Base-by-base conservation (phyloP, 768 basidiomycete species). In the Naematelia encephala region DNA sequence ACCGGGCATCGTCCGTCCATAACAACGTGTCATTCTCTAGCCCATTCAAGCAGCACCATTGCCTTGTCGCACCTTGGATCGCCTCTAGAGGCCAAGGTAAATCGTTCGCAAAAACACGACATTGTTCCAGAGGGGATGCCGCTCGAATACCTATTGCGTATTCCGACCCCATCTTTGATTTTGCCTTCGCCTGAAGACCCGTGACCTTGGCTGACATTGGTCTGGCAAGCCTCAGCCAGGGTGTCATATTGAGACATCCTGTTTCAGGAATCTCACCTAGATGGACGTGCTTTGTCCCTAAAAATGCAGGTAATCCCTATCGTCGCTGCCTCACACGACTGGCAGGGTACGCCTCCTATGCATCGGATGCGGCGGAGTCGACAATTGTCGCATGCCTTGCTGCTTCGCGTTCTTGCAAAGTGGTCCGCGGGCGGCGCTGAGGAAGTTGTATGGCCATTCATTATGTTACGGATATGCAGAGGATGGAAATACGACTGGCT, bases 261-360 rank as follows among this genome's bases (percentile, higher is more conserved):
- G 23, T 16, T 5, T n/a, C 14, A 19, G 44, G n/a, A 23, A 10
- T 4, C 39, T 14, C n/a, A 55, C 53, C 53, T n/a, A 14, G n/a
- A 5, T 23, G 53, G 53, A 16, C 53, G 53, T 4, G 53, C 53
- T 26, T 55, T 55, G 42, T 43, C 53, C 25, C 53, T 11, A 11
- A 55, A 16, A 10, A 10, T 12, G 23, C 53, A 55, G 4, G 53
- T 10, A 8, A 43, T 16, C 21, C 29, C 30, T 25, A 39, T 5
- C 12, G 21, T 39, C 29, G 22, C 42, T 11, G n/a, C 22, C 19
- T 22, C 23, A n/a, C 53, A 55, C 30, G 30, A 21, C 26, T 21
- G 21, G 26, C 53, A 55, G 3, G 53, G 53, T 4, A 44, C 4
- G 13, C 44, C 34, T n/a, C 53, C 53, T 12, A 39, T 44, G 25